Evolutionary conservation across 441 rosid genomes (phyloP), one percentile per base, ranked within the genome.

Genomic region (Dalechampia spathulata): DNA sequence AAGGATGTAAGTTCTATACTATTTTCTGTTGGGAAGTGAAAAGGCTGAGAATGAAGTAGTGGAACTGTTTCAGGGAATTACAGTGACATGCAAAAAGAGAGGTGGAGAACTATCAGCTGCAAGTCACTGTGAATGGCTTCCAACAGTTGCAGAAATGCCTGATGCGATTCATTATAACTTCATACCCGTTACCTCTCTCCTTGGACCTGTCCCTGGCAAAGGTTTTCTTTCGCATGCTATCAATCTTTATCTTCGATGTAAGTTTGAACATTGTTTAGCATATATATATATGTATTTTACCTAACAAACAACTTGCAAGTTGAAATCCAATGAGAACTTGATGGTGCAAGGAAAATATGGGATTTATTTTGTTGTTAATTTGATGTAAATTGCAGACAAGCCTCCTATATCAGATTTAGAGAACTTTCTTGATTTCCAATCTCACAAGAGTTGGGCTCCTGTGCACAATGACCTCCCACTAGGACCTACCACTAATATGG

Each of bases 191-290:
- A 86, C 97, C 57, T 85, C 96, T 63, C 81, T 92, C 1, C 88
- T 92, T n/a, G 76, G 74, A 40, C 83, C 75, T 30, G 79, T 80
- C 41, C 82, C 91, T 51, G 99, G 99, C 49, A 81, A 64, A 49
- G 96, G 96, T 50, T 82, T 92, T 68, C 52, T 92, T 23, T 83
- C 94, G 7, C 99, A 92, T 58, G 99, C 99, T 61, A 86, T 92
- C 77, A 86, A 90, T 62, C 89, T 92, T 57, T 92, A 89, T 67
- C 85, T 92, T 49, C 70, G 97, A 66, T 92, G 99, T 89, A 71
- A 80, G 81, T 71, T 19, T n/a, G n/a, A n/a, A n/a, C n/a, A n/a
- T n/a, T n/a, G n/a, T n/a, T n/a, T n/a, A n/a, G n/a, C n/a, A n/a
- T n/a, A n/a, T n/a, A n/a, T n/a, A n/a, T n/a, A n/a, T n/a, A n/a